Evolutionary conservation across 169 alveolate genomes (phyloP).

Genomic region (Plasmodium vivax): DNA sequence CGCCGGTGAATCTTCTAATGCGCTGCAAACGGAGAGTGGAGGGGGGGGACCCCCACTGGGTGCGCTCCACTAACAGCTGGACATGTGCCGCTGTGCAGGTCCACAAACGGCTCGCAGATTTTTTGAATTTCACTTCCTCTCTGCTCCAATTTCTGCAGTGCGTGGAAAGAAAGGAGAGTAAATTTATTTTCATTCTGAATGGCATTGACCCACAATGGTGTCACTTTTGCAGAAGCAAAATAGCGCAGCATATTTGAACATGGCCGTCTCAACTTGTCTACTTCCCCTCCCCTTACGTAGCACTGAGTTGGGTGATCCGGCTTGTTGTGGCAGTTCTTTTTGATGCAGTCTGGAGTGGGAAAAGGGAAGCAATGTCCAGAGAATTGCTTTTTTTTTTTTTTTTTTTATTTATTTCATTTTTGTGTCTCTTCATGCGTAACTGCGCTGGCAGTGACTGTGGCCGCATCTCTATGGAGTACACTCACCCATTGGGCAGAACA

Average conservation of each 20-base stretch:
- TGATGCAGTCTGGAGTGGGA: background rate
- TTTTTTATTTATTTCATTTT: background rate
- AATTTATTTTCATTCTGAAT: too few relatives aligned
- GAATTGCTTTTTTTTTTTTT: background rate
- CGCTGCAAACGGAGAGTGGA: background rate
- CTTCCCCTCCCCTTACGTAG: constrained; percentile 4
- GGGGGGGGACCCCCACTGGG: background rate
- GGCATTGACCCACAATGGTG: background rate
- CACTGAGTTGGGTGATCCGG: constrained; percentile 52
- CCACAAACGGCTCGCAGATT: constrained; percentile 37
- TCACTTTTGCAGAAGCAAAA: background rate
- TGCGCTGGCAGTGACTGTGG: background rate
- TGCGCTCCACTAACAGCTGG: background rate
- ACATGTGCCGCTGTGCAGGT: constrained; percentile 21
- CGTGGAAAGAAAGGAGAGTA: background rate
- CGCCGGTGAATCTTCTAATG: background rate
- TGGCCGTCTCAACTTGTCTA: background rate
- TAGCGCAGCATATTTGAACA: background rate
- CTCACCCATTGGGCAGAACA: background rate
- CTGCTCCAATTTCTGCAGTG: constrained; percentile 38
- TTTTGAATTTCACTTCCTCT: constrained; percentile 21
- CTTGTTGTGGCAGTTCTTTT: constrained; percentile 5
- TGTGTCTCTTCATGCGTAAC: background rate
- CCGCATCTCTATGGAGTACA: background rate
- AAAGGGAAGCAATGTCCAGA: background rate